phyloP scores from a whole-genome alignment of 176 grass and related monocot species.

The Cenchrus fungigraminus region DNA sequence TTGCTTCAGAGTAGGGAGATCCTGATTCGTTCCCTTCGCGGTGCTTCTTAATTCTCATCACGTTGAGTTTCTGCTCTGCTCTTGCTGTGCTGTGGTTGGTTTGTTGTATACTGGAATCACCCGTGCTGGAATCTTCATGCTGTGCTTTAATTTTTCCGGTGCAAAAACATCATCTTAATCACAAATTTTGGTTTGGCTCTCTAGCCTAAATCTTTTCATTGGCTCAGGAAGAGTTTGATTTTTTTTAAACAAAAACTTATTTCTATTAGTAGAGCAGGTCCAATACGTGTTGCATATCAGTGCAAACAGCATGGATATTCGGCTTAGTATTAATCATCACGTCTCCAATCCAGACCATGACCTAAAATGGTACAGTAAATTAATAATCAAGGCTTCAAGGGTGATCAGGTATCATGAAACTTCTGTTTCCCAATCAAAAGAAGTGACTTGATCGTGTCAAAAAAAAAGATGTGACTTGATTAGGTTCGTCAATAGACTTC shows the following conservation, averaged over 20 bases:
- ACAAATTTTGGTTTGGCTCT: too few relatives aligned
- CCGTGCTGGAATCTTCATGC: too few relatives aligned
- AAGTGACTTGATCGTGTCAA: too few relatives aligned
- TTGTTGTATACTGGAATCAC: not conserved
- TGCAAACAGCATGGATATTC: not conserved
- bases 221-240: not conserved
- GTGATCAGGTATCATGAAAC: too few relatives aligned
- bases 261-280: not conserved
- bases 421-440: too few relatives aligned
- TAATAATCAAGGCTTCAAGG: too few relatives aligned
- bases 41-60: not conserved
- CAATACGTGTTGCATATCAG: too few relatives aligned
- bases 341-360: not conserved
- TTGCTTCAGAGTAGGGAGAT: conserved; percentile 17
- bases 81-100: too few relatives aligned
- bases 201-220: not conserved
- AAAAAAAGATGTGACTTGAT: too few relatives aligned
- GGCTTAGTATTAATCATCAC: too few relatives aligned
- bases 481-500: too few relatives aligned
- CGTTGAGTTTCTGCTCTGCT: not conserved
- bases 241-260: not conserved
- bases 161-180: not conserved
- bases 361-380: too few relatives aligned
- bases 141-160: not conserved
- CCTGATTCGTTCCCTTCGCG: not conserved